Evolutionary conservation across 2,329 filamentous ascomycete genomes (phyloP).

Genomic region (Volutella citrinella): DNA sequence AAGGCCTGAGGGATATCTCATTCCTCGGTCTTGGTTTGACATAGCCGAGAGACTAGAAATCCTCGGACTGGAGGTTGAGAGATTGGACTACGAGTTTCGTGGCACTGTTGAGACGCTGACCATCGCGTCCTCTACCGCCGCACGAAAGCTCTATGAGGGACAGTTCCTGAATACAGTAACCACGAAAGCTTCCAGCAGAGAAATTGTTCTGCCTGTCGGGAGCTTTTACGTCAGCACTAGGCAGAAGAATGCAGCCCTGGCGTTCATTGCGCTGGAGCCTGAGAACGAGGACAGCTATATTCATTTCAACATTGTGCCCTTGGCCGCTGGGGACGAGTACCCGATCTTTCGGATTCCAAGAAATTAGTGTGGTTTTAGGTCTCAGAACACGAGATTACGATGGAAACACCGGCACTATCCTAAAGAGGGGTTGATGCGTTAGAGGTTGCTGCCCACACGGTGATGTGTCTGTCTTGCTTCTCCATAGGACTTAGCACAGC

Average conservation of each 20-base stretch:
- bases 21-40: conserved; percentile 22
- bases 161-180: conserved; percentile 21
- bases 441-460: no score
- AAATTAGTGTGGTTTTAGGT: background rate
- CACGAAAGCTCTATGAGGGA: conserved; percentile 19
- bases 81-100: conserved; percentile 14
- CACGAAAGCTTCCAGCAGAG: conserved; percentile 11
- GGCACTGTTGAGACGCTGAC: conserved; percentile 22
- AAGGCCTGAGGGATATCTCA: conserved; percentile 26
- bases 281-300: conserved; percentile 25
- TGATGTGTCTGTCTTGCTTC: no score
- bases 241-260: conserved; percentile 25
- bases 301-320: conserved; percentile 22
- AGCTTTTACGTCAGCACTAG: conserved; percentile 24
- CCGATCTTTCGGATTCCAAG: conserved; percentile 23
- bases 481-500: no score
- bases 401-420: no score
- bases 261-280: conserved; percentile 25
- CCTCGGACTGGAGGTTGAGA: conserved; percentile 20
- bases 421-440: no score
- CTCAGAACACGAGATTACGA: no score
- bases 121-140: conserved; percentile 16
- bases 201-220: conserved; percentile 21
- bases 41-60: conserved; percentile 21
- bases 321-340: conserved; percentile 24